A percentile compares a stretch with the other conserved stretches of the same genome.
Evolutionary conservation across 352 stramenopile genomes (phyloP).

Genomic region (Thraustochytrium striatum): DNA sequence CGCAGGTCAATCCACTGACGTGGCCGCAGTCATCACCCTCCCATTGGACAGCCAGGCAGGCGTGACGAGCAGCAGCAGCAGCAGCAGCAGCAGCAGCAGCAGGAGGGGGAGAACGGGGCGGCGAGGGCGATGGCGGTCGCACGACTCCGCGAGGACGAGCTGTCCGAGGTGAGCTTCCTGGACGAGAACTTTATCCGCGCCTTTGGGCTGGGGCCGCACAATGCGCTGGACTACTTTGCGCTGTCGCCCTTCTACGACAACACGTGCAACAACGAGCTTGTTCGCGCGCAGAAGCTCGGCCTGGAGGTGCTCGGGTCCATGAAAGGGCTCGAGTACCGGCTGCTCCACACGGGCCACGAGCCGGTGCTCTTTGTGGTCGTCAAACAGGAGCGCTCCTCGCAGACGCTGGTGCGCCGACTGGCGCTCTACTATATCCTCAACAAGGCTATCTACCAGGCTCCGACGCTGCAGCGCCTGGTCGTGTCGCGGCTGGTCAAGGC

Average conservation of each 20-base stretch:
- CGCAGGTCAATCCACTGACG: too few relatives aligned
- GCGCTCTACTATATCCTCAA: conserved; percentile 81
- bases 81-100: background rate
- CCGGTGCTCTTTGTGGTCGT: conserved; percentile 76
- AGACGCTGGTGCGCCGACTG: conserved; percentile 70
- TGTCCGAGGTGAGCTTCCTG: conserved; percentile 66
- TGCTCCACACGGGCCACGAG: conserved; percentile 72
- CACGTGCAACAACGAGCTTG: conserved; percentile 78
- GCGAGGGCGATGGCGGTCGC: too few relatives aligned
- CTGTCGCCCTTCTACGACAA: conserved; percentile 78
- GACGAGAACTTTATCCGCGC: conserved; percentile 78
- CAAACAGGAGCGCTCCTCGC: conserved; percentile 71
- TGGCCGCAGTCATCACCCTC: too few relatives aligned
- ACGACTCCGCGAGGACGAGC: background rate
- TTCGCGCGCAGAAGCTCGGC: conserved; percentile 78
- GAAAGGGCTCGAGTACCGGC: conserved; percentile 76
- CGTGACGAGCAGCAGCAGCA: too few relatives aligned
- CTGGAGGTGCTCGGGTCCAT: conserved; percentile 78
- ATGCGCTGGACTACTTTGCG: conserved; percentile 78
- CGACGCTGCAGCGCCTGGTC: conserved; percentile 79
- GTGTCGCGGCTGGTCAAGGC: conserved; percentile 67
- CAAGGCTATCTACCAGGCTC: conserved; percentile 74
- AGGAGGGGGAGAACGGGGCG: background rate
- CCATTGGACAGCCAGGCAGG: too few relatives aligned
- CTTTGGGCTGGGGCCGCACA: conserved; percentile 73